These are phyloP conservation scores for Centrapalus pauciflorus DNA, from an alignment of 129 eudicot species.

Conservation along the genomic window DNA sequence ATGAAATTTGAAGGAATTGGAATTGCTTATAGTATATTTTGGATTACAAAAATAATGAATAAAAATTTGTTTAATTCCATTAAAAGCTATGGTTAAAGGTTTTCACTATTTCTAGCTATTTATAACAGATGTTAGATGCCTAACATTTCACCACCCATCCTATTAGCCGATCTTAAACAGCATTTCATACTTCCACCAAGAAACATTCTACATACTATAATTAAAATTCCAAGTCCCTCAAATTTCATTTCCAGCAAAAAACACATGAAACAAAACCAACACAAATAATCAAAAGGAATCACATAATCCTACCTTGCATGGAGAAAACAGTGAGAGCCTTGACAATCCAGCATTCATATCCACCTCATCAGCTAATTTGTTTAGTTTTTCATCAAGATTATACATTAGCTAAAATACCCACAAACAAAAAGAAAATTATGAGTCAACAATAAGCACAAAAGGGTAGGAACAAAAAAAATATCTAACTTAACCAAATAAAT, in stretches of 20 bases:
- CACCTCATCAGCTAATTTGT: conserved; percentile 85
- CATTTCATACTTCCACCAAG: too few species aligned
- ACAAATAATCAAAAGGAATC: background rate
- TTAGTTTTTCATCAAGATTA: conserved; percentile 69
- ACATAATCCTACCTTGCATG: conserved; percentile 76
- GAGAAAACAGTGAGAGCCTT: conserved; percentile 85
- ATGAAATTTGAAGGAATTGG: too few species aligned
- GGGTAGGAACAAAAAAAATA: background rate
- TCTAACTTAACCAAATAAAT: background rate
- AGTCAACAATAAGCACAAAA: conserved; percentile 1
- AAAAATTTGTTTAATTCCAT: too few species aligned
- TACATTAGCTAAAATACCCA: conserved; percentile 54
- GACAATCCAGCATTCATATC: conserved; percentile 80
- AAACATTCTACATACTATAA: too few species aligned
- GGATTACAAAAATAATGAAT: too few species aligned
- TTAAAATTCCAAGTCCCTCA: background rate
- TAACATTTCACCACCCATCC: too few species aligned
- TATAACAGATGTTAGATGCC: too few species aligned
- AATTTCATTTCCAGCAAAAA: conserved; percentile 1
- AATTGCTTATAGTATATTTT: too few species aligned
- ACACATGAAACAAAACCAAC: background rate
- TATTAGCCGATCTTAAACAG: too few species aligned
- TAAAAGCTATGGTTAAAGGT: too few species aligned
- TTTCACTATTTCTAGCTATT: too few species aligned
- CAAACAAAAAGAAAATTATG: background rate